A percentile compares a stretch with the other conserved stretches of the same genome.
Evolutionary conservation across 257 asterid species (phyloP).

Genomic region (Solanum clarkiae): DNA sequence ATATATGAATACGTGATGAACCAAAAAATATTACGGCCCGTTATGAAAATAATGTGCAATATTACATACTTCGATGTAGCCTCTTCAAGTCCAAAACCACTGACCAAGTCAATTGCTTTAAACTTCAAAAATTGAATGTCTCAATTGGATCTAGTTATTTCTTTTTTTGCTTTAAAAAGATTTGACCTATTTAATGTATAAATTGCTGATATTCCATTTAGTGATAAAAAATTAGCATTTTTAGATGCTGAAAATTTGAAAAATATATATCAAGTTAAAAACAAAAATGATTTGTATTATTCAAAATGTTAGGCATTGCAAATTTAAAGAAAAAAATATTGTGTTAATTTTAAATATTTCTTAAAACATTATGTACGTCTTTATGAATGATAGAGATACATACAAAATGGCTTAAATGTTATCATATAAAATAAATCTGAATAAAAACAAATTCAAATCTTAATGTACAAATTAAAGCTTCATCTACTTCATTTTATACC

Average conservation of each 20-base stretch:
- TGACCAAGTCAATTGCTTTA: not conserved
- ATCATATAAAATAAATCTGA: not conserved
- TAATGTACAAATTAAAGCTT: too few relatives aligned
- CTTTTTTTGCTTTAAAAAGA: not conserved
- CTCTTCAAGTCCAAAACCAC: too few relatives aligned
- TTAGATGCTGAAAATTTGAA: not conserved
- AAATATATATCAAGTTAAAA: not conserved
- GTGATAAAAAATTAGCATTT: not conserved
- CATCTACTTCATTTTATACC: too few relatives aligned
- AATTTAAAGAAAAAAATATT: not conserved
- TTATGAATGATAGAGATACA: not conserved
- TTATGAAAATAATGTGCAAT: too few relatives aligned
- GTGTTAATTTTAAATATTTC: not conserved
- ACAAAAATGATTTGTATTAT: not conserved
- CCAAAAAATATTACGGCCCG: too few relatives aligned
- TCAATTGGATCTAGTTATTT: not conserved
- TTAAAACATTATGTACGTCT: not conserved
- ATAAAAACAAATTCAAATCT: too few relatives aligned
- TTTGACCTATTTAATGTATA: not conserved
- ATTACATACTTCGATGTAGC: too few relatives aligned
- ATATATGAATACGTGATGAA: too few relatives aligned
- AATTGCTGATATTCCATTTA: not conserved
- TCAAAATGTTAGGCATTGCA: not conserved
- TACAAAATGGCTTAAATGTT: not conserved
- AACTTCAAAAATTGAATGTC: not conserved